Base-by-base conservation (phyloP, 2,329 filamentous ascomycete species). In the Fusarium euwallaceae region DNA sequence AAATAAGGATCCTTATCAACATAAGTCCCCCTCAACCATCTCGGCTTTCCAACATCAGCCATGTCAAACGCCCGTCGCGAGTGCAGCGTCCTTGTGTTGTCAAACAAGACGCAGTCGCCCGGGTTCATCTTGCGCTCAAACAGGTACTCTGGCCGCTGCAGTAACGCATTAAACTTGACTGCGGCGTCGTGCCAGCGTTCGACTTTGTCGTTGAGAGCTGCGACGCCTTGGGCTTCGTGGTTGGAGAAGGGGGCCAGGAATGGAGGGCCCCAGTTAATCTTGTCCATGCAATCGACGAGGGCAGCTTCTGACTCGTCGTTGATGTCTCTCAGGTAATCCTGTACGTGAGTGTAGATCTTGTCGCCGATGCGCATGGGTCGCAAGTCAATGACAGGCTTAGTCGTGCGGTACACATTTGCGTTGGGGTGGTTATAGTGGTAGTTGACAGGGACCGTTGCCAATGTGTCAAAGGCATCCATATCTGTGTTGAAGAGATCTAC, bases 401-500 rank as follows among this genome's bases (percentile, higher is more conserved):
- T 67, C 4, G 65, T 67, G 22, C 60, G 65, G 37, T 67, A 67
- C 10, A 67, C 60, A 17, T 64, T 67, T n/a, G 37, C 36, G 34
- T 64, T 24, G 10, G 65, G 65, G 7, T 67, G 65, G 8, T 63
- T 67, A 27, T 64, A 67, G 32, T 67, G 65, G 12, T 67, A 67
- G 36, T 67, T 67, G 48, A 67, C 60, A 20, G 64, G 58, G 17
- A 67, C 22, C 17, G 58, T 56, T 10, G 60, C 60, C 10, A 62
- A 7, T 7, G 60, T 62, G n/a, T 62, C 20, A 12, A 62, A 62
- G 1, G 60, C 60, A 4, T 62, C 60, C 12, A 62, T 34, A 4
- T 62, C 60, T 12, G 60, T 48, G 12, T 51, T 32, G 20, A 45
- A 62, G 17, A 62, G 41, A 11, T 62, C 60, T 3, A 51, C 60